A percentile compares a stretch with the other conserved stretches of the same genome.
Evolutionary conservation across 2,329 filamentous ascomycete species (phyloP).

Genomic region (Thielaviopsis ethacetica): DNA sequence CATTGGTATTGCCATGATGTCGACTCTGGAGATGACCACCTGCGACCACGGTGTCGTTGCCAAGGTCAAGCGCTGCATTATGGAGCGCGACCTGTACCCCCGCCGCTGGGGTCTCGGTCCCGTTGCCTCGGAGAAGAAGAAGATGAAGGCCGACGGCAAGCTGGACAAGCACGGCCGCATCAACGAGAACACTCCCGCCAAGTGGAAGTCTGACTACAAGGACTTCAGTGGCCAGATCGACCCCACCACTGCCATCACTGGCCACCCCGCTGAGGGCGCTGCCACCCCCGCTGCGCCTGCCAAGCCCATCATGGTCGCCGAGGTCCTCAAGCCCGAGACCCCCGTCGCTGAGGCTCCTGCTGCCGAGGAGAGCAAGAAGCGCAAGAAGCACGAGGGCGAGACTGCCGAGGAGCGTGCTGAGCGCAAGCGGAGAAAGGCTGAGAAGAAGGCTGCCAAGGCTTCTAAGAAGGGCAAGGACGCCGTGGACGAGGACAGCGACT

Average conservation of each 20-base stretch:
- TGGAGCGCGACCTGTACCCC: slow-evolving; percentile 97
- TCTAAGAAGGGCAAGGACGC: slow-evolving; percentile 38
- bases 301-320: slow-evolving; percentile 18
- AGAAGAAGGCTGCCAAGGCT: slow-evolving; percentile 42
- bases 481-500: slow-evolving; percentile 37
- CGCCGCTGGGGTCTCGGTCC: slow-evolving; percentile 92
- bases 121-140: slow-evolving; percentile 94
- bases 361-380: slow-evolving; percentile 45
- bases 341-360: slow-evolving; percentile 25
- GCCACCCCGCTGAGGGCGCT: slow-evolving; percentile 28
- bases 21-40: slow-evolving; percentile 86
- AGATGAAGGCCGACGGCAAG: slow-evolving; percentile 95
- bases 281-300: slow-evolving; percentile 16
- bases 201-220: slow-evolving; percentile 87
- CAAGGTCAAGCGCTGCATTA: slow-evolving; percentile 98
- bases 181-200: slow-evolving; percentile 83
- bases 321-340: slow-evolving; percentile 22
- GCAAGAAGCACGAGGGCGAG: slow-evolving; percentile 72
- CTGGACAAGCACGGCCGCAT: slow-evolving; percentile 91
- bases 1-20: slow-evolving; percentile 93
- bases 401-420: slow-evolving; percentile 51
- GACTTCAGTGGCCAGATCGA: slow-evolving; percentile 50
- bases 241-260: slow-evolving; percentile 29
- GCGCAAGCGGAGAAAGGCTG: slow-evolving; percentile 42
- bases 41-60: slow-evolving; percentile 97